phyloP scores from a whole-genome alignment of 1,284 basidiomycete genomes.

The Microbotryum silenes-acaulis region DNA sequence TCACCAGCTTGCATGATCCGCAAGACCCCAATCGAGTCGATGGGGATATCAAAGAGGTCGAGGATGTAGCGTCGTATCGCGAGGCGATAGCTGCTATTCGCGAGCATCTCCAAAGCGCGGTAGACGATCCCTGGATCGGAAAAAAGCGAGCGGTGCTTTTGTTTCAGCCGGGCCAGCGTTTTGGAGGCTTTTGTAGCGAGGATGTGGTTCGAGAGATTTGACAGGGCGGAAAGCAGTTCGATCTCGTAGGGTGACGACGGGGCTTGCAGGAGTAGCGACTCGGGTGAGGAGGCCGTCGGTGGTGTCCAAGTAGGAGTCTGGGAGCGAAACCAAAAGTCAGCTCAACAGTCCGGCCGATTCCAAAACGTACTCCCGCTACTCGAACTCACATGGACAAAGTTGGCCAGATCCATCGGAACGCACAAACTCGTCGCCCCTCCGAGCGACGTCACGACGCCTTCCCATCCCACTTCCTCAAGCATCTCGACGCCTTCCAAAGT shows the following conservation, averaged over 20 bases:
- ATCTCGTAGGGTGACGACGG: conserved; percentile 64
- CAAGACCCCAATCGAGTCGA: not conserved
- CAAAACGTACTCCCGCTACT: not conserved
- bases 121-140: conserved; percentile 68
- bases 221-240: conserved; percentile 81
- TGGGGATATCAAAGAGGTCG: conserved; percentile 71
- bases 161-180: conserved; percentile 73
- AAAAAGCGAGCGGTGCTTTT: conserved; percentile 58
- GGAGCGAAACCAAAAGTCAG: not conserved
- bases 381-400: conserved; percentile 64
- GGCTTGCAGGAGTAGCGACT: conserved; percentile 48
- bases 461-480: conserved; percentile 86
- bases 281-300: conserved; percentile 44
- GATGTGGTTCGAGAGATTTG: conserved; percentile 91
- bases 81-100: conserved; percentile 76
- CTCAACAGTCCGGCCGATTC: not conserved
- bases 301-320: conserved; percentile 72
- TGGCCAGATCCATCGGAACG: conserved; percentile 70
- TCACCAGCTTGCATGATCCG: conserved; percentile 7
- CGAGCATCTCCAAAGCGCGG: conserved; percentile 74
- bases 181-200: conserved; percentile 87
- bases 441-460: conserved; percentile 60
- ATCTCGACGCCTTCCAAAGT: conserved; percentile 69
- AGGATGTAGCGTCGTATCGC: conserved; percentile 85
- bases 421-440: conserved; percentile 83